Conservation (phyloP, 2,329 filamentous ascomycete genomes). For the Diaporthe eres region DNA sequence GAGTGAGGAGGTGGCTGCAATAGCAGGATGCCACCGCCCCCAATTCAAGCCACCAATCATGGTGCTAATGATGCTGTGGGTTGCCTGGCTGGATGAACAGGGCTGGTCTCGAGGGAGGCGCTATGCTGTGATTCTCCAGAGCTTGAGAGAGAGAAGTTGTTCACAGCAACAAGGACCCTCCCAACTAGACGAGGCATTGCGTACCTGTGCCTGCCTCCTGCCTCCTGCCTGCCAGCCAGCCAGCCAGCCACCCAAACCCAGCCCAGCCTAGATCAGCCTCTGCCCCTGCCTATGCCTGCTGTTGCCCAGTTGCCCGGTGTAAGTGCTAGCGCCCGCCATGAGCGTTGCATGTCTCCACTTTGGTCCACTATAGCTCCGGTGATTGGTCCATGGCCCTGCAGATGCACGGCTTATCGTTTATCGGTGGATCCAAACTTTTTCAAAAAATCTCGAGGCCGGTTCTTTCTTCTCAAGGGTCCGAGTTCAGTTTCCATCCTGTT, state of each 20-base stretch:
- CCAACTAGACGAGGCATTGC: not conserved
- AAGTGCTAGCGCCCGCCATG: slow-evolving; percentile 26
- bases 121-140: not conserved
- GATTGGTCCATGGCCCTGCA: slow-evolving; percentile 14
- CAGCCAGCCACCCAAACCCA: not conserved
- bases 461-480: slow-evolving; percentile 7
- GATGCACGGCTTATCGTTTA: slow-evolving; percentile 22
- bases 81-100: not conserved
- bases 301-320: slow-evolving; percentile 24
- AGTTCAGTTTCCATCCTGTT: slow-evolving; percentile 29
- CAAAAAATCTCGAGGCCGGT: slow-evolving; percentile 41
- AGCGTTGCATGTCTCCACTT: slow-evolving; percentile 16
- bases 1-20: not conserved
- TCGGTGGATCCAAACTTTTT: slow-evolving; percentile 41
- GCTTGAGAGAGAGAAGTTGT: not conserved
- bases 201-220: not conserved
- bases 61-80: not conserved
- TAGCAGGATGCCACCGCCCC: not conserved
- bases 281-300: slow-evolving; percentile 2
- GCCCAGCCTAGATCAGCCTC: not conserved
- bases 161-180: not conserved
- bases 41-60: not conserved
- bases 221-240: not conserved
- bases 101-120: not conserved
- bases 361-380: slow-evolving; percentile 17